Evolutionary conservation across 495 filamentous ascomycete species (phyloP).

Genomic region (Neurospora pannonica): DNA sequence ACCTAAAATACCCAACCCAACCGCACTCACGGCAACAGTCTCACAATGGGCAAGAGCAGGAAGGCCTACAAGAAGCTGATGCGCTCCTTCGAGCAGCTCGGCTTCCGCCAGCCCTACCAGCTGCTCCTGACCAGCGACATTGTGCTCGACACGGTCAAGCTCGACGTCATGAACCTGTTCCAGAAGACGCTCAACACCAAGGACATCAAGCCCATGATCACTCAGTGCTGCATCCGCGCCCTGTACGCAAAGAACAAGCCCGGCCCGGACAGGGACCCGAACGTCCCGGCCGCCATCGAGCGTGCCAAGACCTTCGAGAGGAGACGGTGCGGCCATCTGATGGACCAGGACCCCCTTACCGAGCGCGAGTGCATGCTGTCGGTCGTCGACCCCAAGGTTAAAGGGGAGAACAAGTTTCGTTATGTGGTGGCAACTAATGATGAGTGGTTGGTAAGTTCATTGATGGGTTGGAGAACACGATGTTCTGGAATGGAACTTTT

Average conservation of each 20-base stretch:
- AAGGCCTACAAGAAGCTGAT: constrained; percentile 97
- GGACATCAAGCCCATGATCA: constrained; percentile 64
- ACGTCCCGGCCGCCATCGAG: constrained; percentile 50
- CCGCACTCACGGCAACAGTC: neutral
- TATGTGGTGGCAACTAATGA: constrained; percentile 81
- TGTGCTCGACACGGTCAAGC: constrained; percentile 42
- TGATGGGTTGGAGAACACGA: neutral
- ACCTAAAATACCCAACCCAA: neutral
- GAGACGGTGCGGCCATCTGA: constrained; percentile 81
- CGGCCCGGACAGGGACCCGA: constrained; percentile 45
- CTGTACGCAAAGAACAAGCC: constrained; percentile 47
- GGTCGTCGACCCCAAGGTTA: constrained; percentile 65
- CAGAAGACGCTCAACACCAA: constrained; percentile 63
- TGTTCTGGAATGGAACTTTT: neutral
- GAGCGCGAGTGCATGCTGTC: constrained; percentile 69
- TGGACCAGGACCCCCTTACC: constrained; percentile 64
- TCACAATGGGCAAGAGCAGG: constrained; percentile 62
- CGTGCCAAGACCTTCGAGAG: constrained; percentile 69
- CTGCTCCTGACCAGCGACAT: constrained; percentile 47
- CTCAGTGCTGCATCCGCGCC: constrained; percentile 43
- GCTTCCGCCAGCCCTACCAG: constrained; percentile 90
- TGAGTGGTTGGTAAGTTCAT: constrained; percentile 20
- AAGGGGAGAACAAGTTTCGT: constrained; percentile 72
- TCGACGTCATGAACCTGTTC: constrained; percentile 56
- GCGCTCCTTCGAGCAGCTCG: constrained; percentile 53